Evolutionary conservation across 2,329 filamentous ascomycete genomes (phyloP).

Genomic region (Penicillium sp.): DNA sequence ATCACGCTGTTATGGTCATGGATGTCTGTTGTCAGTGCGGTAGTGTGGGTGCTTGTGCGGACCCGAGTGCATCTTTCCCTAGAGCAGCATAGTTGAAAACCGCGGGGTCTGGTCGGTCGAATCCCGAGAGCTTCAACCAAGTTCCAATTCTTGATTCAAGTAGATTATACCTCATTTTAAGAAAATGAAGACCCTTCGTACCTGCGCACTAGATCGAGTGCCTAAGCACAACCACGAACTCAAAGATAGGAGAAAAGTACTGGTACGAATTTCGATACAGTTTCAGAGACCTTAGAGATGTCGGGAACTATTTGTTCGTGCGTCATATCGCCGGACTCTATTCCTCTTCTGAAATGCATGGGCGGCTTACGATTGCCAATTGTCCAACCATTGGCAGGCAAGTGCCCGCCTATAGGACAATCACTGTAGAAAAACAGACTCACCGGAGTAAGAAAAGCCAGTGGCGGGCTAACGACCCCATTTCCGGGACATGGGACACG

Average conservation of each 20-base stretch:
- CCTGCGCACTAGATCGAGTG: not conserved
- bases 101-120: not conserved
- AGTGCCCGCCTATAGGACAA: not conserved
- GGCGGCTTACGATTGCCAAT: not conserved
- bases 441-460: not conserved
- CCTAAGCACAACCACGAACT: not conserved
- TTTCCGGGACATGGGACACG: not conserved
- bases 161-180: not conserved
- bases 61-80: not conserved
- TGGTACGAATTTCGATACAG: not conserved
- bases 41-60: not conserved
- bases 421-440: not conserved
- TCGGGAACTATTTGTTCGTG: not conserved
- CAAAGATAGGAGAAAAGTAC: not conserved
- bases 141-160: not conserved
- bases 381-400: not conserved
- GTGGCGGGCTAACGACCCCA: not conserved
- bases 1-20: not conserved
- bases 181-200: not conserved
- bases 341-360: not conserved
- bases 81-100: not conserved
- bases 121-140: not conserved
- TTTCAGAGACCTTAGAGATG: not conserved
- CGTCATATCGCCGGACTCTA: not conserved
- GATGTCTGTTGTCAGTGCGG: not conserved